These are phyloP conservation scores for Thuidium tamariscinum DNA, from an alignment of 225 moss, liverwort and hornwort species.

Conservation along the genomic window DNA sequence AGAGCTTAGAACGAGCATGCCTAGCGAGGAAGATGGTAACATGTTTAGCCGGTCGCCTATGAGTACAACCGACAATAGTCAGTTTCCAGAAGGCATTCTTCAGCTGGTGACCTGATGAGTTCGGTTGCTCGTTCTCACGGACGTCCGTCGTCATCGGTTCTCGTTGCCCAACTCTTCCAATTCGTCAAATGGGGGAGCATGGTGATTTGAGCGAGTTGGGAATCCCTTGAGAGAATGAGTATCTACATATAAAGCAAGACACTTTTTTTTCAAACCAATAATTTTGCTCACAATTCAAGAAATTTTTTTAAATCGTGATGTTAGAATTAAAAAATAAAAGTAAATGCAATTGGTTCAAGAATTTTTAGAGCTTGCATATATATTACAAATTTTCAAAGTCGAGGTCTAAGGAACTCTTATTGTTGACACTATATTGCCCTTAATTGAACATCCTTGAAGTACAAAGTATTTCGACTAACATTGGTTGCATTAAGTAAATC, in stretches of 20 bases:
- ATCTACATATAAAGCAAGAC: no score
- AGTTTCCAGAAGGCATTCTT: background rate
- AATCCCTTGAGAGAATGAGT: no score
- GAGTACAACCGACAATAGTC: background rate
- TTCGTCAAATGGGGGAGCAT: no score
- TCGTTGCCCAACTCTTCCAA: background rate
- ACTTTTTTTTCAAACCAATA: background rate
- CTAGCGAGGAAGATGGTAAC: background rate
- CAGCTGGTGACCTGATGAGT: background rate
- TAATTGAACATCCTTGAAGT: background rate
- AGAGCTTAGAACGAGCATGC: background rate
- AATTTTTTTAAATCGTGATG: accelerated
- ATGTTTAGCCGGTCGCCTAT: background rate
- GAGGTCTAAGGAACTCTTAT: accelerated
- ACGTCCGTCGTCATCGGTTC: background rate
- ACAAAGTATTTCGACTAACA: background rate
- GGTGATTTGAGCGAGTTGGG: no score
- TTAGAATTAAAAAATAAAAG: background rate
- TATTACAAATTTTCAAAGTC: background rate
- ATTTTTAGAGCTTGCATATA: no score
- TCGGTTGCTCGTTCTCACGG: background rate
- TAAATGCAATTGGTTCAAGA: background rate
- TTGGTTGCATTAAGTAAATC: no score
- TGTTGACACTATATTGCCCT: accelerated
- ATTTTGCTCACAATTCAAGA: background rate